Percentiles rank a stretch among this genome's conserved stretches.
These are phyloP conservation scores for Boletus eberwhitei DNA, from an alignment of 768 basidiomycete genomes.

Conservation along the genomic window DNA sequence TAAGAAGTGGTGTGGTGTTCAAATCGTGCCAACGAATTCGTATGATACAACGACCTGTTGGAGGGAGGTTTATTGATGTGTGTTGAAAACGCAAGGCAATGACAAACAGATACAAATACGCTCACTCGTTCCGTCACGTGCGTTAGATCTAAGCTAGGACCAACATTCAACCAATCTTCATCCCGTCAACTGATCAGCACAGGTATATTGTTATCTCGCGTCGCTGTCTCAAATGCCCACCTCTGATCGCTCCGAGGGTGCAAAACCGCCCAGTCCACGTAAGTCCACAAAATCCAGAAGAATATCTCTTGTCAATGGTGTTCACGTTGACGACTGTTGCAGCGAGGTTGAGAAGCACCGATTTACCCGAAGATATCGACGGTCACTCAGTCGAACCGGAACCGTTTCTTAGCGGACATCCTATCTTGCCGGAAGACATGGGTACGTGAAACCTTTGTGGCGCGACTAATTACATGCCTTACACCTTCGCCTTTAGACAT, in stretches of 20 bases:
- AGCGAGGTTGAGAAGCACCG: conserved; percentile 28
- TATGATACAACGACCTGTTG: too few species aligned
- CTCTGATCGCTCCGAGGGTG: not conserved
- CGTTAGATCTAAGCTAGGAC: not conserved
- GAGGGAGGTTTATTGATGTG: not conserved
- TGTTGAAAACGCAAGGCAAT: not conserved
- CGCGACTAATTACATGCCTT: not conserved
- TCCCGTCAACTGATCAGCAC: not conserved
- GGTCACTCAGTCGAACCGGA: conserved; percentile 3
- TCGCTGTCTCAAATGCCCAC: conserved; percentile 7
- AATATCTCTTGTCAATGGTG: not conserved
- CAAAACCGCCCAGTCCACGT: conserved; percentile 27
- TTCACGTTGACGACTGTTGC: not conserved
- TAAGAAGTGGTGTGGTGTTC: too few species aligned
- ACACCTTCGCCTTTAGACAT: conserved; percentile 28
- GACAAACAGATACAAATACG: not conserved
- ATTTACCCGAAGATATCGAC: conserved; percentile 19
- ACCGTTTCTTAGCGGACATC: conserved; percentile 27
- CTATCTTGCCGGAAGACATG: conserved; percentile 31
- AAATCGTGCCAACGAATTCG: too few species aligned
- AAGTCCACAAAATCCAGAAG: not conserved
- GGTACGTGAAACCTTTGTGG: conserved; percentile 13
- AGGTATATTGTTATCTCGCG: not conserved
- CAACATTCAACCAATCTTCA: not conserved
- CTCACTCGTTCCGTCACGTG: not conserved